Percentiles rank a stretch among this genome's conserved stretches.
Conservation (phyloP, 768 basidiomycete genomes). For the Ramaria rubella region DNA sequence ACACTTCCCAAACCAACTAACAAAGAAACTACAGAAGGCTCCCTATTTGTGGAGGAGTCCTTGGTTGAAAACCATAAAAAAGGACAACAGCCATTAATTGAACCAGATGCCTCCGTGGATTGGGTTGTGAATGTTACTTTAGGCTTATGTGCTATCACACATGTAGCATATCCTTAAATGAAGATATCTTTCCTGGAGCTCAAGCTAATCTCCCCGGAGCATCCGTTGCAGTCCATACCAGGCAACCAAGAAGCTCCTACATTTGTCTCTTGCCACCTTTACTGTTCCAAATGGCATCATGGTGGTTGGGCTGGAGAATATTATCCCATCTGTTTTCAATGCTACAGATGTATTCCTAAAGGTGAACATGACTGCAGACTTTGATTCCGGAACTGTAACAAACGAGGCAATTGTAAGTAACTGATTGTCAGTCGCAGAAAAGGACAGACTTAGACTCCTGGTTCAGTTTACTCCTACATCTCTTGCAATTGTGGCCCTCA, state of each 20-base stretch:
- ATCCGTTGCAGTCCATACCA: slow-evolving; percentile 23
- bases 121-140: slow-evolving; percentile 55
- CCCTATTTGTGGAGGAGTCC: slow-evolving; percentile 44
- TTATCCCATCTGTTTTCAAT: slow-evolving; percentile 38
- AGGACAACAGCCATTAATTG: slow-evolving; percentile 39
- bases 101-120: slow-evolving; percentile 41
- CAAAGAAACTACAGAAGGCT: slow-evolving; percentile 10
- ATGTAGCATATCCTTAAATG: slow-evolving; percentile 30
- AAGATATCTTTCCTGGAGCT: slow-evolving; percentile 44
- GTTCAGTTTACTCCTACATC: too few relatives aligned
- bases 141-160: slow-evolving; percentile 37
- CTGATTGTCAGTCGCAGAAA: slow-evolving; percentile 34
- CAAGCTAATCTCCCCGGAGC: slow-evolving; percentile 30
- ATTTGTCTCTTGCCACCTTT: slow-evolving; percentile 40
- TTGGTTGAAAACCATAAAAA: slow-evolving; percentile 51
- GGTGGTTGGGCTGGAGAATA: slow-evolving; percentile 34
- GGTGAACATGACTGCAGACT: slow-evolving; percentile 42
- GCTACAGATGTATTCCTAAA: slow-evolving; percentile 44
- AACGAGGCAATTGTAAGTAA: slow-evolving; percentile 44
- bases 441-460: too few relatives aligned
- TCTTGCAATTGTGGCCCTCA: slow-evolving; percentile 40
- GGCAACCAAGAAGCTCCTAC: slow-evolving; percentile 23
- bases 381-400: slow-evolving; percentile 34
- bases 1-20: not conserved
- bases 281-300: slow-evolving; percentile 37